These are phyloP conservation scores for Termitomyces sp. DNA, from an alignment of 768 basidiomycete species.

Conservation along the genomic window DNA sequence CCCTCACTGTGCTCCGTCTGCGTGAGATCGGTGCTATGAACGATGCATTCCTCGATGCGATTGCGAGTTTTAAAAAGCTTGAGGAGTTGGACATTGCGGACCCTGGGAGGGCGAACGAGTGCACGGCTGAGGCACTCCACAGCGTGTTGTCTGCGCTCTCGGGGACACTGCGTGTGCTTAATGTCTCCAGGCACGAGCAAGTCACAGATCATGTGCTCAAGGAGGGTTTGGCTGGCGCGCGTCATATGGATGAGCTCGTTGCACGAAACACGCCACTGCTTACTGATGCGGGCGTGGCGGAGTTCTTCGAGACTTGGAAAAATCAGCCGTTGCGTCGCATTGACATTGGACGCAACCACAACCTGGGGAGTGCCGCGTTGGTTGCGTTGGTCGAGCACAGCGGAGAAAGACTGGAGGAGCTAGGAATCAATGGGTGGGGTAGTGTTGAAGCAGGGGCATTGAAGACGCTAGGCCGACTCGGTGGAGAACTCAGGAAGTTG, in stretches of 20 bases:
- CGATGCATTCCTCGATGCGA: constrained; percentile 55
- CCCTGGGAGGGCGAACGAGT: constrained; percentile 42
- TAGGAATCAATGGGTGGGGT: constrained; percentile 80
- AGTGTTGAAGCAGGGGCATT: constrained; percentile 44
- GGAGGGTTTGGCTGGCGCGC: constrained; percentile 52
- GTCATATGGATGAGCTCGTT: constrained; percentile 43
- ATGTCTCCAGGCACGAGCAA: constrained; percentile 64
- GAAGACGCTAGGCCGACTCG: constrained; percentile 25
- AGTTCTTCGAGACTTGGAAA: constrained; percentile 61
- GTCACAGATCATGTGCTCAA: constrained; percentile 58
- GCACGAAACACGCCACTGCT: constrained; percentile 55
- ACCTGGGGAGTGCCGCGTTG: constrained; percentile 50
- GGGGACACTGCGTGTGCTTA: constrained; percentile 47
- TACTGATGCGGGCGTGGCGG: constrained; percentile 63
- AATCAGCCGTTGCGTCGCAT: constrained; percentile 46
- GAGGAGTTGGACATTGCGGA: constrained; percentile 66
- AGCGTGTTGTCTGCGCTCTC: constrained; percentile 53
- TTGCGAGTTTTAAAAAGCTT: constrained; percentile 25
- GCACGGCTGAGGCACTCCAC: constrained; percentile 52
- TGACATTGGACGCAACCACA: constrained; percentile 60
- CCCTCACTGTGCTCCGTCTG: constrained; percentile 68
- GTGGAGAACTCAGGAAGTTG: constrained; percentile 44
- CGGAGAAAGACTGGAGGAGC: constrained; percentile 44
- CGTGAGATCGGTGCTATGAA: constrained; percentile 70
- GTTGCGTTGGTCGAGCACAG: constrained; percentile 64